These are phyloP conservation scores for Amanita rubescens DNA, from an alignment of 768 basidiomycete genomes.

Conservation along the genomic window DNA sequence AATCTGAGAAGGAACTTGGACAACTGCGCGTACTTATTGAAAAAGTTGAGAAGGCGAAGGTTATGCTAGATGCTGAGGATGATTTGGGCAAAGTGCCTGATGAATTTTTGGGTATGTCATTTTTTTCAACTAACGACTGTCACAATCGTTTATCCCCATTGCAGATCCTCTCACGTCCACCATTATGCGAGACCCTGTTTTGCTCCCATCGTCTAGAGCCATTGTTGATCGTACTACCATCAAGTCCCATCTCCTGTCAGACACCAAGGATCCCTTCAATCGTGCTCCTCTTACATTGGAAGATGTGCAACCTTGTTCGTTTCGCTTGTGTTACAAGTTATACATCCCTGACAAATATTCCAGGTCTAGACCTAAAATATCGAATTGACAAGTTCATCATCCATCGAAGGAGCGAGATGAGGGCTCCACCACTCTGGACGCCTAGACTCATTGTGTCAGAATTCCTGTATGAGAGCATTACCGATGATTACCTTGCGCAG, in stretches of 20 bases:
- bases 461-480: background rate
- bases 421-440: conserved; percentile 7
- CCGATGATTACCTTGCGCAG: no score
- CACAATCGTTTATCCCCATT: conserved; percentile 6
- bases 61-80: conserved; percentile 79
- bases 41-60: conserved; percentile 79
- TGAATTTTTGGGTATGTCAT: conserved; percentile 76
- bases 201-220: conserved; percentile 72
- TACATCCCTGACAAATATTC: conserved; percentile 1
- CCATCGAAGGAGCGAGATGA: conserved; percentile 43
- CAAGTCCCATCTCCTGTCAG: conserved; percentile 89
- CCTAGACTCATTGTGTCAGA: background rate
- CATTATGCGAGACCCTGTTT: conserved; percentile 93
- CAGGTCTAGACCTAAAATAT: conserved; percentile 64
- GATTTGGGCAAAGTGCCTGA: conserved; percentile 92
- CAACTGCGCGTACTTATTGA: conserved; percentile 61
- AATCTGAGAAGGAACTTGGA: conserved; percentile 71
- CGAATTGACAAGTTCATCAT: conserved; percentile 67
- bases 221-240: conserved; percentile 88
- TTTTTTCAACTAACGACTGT: conserved; percentile 4
- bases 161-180: conserved; percentile 86
- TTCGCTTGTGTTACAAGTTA: conserved; percentile 6
- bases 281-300: conserved; percentile 73
- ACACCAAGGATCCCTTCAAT: conserved; percentile 93
- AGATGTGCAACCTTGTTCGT: conserved; percentile 70